These are phyloP conservation scores for Saccharomycodes ludwigii DNA, from an alignment of 805 yeast species.

Conservation along the genomic window DNA sequence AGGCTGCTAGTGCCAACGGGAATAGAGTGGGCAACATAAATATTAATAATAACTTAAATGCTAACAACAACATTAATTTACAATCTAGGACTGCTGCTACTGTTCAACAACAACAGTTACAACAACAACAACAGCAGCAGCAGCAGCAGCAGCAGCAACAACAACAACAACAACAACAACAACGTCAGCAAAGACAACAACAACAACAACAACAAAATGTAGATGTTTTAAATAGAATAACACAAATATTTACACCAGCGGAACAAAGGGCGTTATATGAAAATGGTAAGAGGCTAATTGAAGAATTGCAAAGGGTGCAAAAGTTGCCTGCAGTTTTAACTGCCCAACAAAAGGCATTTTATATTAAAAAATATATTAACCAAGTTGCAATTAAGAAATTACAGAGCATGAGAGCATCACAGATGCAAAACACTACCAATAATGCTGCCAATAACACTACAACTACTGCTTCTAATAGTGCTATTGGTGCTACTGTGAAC, in stretches of 20 bases:
- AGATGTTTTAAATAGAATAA: slow-evolving; percentile 22
- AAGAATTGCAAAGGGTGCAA: slow-evolving; percentile 23
- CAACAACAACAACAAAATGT: slow-evolving; percentile 16
- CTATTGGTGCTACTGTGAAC: slow-evolving; percentile 7
- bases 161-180: slow-evolving; percentile 15
- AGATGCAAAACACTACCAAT: slow-evolving; percentile 6
- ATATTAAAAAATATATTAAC: slow-evolving; percentile 24
- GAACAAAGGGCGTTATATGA: slow-evolving; percentile 24
- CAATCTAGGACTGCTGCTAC: too few species aligned
- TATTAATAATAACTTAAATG: slow-evolving; percentile 22
- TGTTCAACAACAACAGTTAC: too few species aligned
- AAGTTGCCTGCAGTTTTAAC: slow-evolving; percentile 11
- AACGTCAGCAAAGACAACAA: slow-evolving; percentile 15
- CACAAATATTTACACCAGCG: slow-evolving; percentile 23
- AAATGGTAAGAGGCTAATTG: slow-evolving; percentile 26
- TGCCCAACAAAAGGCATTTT: slow-evolving; percentile 15
- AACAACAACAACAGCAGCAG: slow-evolving; percentile 21
- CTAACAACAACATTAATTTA: too few species aligned
- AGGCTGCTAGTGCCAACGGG: not conserved
- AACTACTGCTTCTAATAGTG: too few species aligned
- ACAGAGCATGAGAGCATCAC: slow-evolving; percentile 15
- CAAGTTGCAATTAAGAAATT: slow-evolving; percentile 25
- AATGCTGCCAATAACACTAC: slow-evolving; percentile 7
- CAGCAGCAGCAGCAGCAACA: slow-evolving; percentile 13
- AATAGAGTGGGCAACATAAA: slow-evolving; percentile 12